These are phyloP conservation scores for Platanus orientalis DNA, from an alignment of 164 flowering plant species.

Conservation along the genomic window DNA sequence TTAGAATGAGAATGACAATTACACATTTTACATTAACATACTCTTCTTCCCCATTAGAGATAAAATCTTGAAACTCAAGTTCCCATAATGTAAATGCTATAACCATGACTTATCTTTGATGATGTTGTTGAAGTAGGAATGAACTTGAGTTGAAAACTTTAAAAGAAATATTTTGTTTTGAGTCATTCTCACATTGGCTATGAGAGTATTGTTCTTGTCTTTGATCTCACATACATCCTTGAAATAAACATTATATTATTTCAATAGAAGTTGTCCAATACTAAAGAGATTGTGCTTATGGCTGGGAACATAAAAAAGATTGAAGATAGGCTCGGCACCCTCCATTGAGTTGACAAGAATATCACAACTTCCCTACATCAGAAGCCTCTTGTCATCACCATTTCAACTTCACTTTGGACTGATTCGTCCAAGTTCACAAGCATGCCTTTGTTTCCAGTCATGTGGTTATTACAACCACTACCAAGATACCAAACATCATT, in stretches of 20 bases:
- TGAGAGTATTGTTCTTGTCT: no score
- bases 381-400: not conserved
- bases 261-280: no score
- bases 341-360: not conserved
- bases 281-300: not conserved
- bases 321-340: no score
- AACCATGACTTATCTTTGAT: no score
- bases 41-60: not conserved
- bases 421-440: not conserved
- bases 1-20: no score
- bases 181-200: no score
- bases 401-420: not conserved
- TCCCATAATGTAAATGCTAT: constrained; percentile 1
- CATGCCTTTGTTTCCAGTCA: no score
- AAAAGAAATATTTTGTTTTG: no score
- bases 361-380: not conserved
- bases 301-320: no score
- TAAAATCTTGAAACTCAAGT: not conserved
- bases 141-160: no score
- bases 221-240: not conserved
- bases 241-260: not conserved
- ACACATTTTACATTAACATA: no score
- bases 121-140: not conserved
- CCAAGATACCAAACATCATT: constrained; percentile 1
- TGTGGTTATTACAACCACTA: no score